A percentile compares a stretch with the other conserved stretches of the same genome.
phyloP scores from a whole-genome alignment of 2,329 filamentous ascomycete genomes.

The Penicillium hordei region DNA sequence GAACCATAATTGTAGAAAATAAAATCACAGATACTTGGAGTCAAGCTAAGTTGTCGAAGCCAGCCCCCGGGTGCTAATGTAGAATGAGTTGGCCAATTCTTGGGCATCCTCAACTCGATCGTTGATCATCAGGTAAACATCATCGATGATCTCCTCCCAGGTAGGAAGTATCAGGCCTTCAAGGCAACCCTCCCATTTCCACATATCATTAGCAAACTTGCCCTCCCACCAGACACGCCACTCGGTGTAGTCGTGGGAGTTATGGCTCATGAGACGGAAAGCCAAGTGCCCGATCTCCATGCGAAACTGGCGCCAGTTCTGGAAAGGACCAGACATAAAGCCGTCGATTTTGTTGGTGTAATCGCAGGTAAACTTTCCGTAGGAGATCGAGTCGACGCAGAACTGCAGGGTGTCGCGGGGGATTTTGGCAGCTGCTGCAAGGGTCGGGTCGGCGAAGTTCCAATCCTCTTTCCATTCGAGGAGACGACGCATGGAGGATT shows the following conservation, averaged over 20 bases:
- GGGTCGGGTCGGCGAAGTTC: constrained; percentile 14
- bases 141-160: constrained; percentile 28
- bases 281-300: constrained; percentile 14
- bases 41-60: background rate
- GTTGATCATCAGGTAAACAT: constrained; percentile 26
- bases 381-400: constrained; percentile 22
- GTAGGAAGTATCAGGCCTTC: constrained; percentile 24
- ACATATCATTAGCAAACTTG: constrained; percentile 27
- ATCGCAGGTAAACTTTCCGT: constrained; percentile 11
- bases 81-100: constrained; percentile 11
- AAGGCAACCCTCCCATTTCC: constrained; percentile 28
- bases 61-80: background rate
- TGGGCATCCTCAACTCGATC: constrained; percentile 30
- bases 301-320: constrained; percentile 18
- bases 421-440: constrained; percentile 29
- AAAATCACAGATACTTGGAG: background rate
- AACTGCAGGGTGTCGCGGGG: constrained; percentile 25
- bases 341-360: constrained; percentile 10
- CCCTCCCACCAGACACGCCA: constrained; percentile 29
- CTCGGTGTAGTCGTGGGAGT: constrained; percentile 18
- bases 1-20: too few relatives aligned
- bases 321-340: constrained; percentile 13
- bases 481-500: constrained; percentile 28
- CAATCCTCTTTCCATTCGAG: constrained; percentile 23
- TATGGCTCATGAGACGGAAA: constrained; percentile 12